Conservation (phyloP, 2,329 filamentous ascomycete genomes). For the Phialophora verrucosa region DNA sequence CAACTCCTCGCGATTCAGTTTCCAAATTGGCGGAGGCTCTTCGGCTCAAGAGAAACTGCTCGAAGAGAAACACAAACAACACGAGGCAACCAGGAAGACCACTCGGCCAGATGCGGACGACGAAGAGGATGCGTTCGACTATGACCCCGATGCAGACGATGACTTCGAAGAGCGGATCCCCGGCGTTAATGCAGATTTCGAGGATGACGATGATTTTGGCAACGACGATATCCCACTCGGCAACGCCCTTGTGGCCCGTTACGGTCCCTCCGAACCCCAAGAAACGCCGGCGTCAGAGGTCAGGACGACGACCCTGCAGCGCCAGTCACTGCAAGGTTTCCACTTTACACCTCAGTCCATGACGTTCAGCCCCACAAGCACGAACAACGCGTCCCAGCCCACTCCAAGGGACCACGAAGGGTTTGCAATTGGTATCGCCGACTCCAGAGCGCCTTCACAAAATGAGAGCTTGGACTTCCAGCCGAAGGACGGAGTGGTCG, state of each 20-base stretch:
- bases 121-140: conserved; percentile 47
- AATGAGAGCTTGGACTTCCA: conserved; percentile 9
- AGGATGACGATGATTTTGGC: conserved; percentile 48
- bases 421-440: conserved; percentile 37
- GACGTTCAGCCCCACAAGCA: conserved; percentile 40
- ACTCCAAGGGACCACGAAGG: conserved; percentile 41
- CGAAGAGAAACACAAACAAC: conserved; percentile 66
- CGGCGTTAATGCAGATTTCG: conserved; percentile 55
- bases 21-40: conserved; percentile 65
- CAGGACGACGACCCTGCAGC: conserved; percentile 42
- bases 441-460: conserved; percentile 31
- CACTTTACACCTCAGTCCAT: conserved; percentile 41
- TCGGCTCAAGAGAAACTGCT: conserved; percentile 65
- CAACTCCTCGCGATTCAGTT: conserved; percentile 68
- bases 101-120: conserved; percentile 40
- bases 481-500: conserved; percentile 13
- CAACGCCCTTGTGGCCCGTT: conserved; percentile 29
- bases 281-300: conserved; percentile 12
- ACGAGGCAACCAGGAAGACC: conserved; percentile 53
- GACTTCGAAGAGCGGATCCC: conserved; percentile 56
- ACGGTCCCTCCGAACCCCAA: conserved; percentile 16
- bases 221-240: conserved; percentile 21
- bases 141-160: conserved; percentile 53
- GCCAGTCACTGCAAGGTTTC: conserved; percentile 36
- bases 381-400: conserved; percentile 38